phyloP scores from a whole-genome alignment of 2,329 filamentous ascomycete species.

The Phoma herbarum region DNA sequence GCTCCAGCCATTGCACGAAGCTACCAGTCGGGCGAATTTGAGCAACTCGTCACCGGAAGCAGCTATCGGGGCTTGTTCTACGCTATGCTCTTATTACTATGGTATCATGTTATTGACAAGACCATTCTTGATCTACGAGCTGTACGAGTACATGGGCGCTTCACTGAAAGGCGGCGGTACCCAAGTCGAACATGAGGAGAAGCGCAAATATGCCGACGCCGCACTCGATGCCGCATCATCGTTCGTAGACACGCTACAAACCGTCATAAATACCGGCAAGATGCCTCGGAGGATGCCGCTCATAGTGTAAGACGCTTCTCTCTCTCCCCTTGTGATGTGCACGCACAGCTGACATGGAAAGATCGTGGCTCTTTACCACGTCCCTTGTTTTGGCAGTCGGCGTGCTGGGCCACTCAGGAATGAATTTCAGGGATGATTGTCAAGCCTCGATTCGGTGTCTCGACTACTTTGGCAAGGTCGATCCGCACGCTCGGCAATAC shows the following conservation, averaged over 20 bases:
- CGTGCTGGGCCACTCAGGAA: constrained; percentile 36
- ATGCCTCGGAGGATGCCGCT: constrained; percentile 44
- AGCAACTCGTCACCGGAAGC: constrained; percentile 15
- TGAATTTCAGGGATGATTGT: constrained; percentile 33
- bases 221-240: constrained; percentile 41
- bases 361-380: constrained; percentile 45
- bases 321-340: background rate
- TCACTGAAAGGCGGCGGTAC: constrained; percentile 42
- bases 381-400: constrained; percentile 42
- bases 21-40: constrained; percentile 37
- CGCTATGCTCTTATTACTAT: constrained; percentile 63
- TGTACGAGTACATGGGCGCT: constrained; percentile 51
- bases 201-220: constrained; percentile 43
- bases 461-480: constrained; percentile 39
- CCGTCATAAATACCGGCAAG: constrained; percentile 27
- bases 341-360: constrained; percentile 15
- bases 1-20: constrained; percentile 42
- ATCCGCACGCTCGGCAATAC: constrained; percentile 45
- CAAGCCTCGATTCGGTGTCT: constrained; percentile 36
- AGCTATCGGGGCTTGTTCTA: constrained; percentile 59
- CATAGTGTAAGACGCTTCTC: constrained; percentile 35
- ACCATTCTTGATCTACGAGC: constrained; percentile 63
- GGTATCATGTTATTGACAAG: constrained; percentile 63
- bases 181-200: constrained; percentile 36
- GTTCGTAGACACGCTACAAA: constrained; percentile 40